phyloP scores from a whole-genome alignment of 192 early-diverging fungal genomes.

The Gonapodya prolifera region DNA sequence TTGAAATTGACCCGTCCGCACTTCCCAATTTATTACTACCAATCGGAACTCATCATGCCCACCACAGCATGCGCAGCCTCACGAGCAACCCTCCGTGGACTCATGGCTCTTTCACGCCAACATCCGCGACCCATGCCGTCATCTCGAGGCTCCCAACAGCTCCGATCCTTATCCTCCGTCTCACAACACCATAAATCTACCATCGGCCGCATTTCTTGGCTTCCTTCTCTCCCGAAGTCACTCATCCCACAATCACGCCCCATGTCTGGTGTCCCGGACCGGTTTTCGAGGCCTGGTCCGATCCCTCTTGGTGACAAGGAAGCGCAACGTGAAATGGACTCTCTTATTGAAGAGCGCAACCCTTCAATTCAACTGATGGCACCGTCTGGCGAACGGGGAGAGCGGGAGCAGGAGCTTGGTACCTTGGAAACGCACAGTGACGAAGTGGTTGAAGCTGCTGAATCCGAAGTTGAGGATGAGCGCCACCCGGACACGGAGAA shows the following conservation, averaged over 20 bases:
- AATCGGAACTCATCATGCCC: no score
- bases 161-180: no score
- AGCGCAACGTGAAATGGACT: slow-evolving; percentile 60
- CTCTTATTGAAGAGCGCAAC: slow-evolving; percentile 26
- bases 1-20: no score
- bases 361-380: neutral
- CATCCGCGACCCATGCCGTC: no score
- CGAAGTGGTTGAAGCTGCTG: neutral
- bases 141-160: no score
- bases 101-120: no score
- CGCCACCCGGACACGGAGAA: slow-evolving; percentile 22
- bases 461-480: slow-evolving; percentile 18
- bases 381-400: neutral
- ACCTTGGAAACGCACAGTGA: neutral
- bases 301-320: slow-evolving; percentile 52
- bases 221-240: no score
- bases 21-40: no score
- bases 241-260: neutral
- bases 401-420: neutral
- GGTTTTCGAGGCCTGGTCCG: slow-evolving; percentile 31
- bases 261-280: neutral
- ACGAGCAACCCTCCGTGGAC: no score
- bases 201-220: no score
- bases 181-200: no score
- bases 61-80: no score